Conservation (phyloP, 257 asterid species). For the Fraxinus excelsior region DNA sequence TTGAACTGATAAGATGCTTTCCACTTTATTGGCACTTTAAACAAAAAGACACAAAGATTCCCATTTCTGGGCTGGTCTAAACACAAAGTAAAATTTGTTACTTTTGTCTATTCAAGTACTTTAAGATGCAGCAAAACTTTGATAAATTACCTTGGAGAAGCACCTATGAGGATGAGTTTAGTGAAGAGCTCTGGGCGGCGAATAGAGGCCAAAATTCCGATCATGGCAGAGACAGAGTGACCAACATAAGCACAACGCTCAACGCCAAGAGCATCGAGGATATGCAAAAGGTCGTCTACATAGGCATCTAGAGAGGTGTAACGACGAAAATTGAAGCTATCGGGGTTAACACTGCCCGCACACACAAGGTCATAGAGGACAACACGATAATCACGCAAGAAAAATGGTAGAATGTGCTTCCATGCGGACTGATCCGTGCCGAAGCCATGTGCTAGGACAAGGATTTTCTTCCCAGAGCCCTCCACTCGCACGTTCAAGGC, state of each 20-base stretch:
- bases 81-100: not conserved
- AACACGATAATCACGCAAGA: slow-evolving; percentile 63
- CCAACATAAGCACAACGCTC: slow-evolving; percentile 78
- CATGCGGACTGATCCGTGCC: slow-evolving; percentile 98
- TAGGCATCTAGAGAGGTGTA: slow-evolving; percentile 81
- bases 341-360: slow-evolving; percentile 97
- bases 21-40: slow-evolving; percentile 16
- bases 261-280: slow-evolving; percentile 65
- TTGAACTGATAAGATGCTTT: slow-evolving; percentile 19
- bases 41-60: slow-evolving; percentile 19
- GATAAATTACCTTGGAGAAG: slow-evolving; percentile 71
- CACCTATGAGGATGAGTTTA: slow-evolving; percentile 88
- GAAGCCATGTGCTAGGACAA: slow-evolving; percentile 78
- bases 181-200: slow-evolving; percentile 86
- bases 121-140: not conserved
- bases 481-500: slow-evolving; percentile 75
- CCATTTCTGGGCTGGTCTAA: slow-evolving; percentile 18
- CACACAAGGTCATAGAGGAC: slow-evolving; percentile 83
- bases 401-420: slow-evolving; percentile 77
- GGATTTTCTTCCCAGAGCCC: slow-evolving; percentile 71
- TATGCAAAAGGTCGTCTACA: slow-evolving; percentile 75
- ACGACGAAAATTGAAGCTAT: slow-evolving; percentile 77
- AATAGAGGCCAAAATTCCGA: slow-evolving; percentile 85
- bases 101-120: not conserved
- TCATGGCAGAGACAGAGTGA: slow-evolving; percentile 92